Evolutionary conservation across 805 yeast species (phyloP).

Genomic region (Vanderwaltozyma yarrowii): DNA sequence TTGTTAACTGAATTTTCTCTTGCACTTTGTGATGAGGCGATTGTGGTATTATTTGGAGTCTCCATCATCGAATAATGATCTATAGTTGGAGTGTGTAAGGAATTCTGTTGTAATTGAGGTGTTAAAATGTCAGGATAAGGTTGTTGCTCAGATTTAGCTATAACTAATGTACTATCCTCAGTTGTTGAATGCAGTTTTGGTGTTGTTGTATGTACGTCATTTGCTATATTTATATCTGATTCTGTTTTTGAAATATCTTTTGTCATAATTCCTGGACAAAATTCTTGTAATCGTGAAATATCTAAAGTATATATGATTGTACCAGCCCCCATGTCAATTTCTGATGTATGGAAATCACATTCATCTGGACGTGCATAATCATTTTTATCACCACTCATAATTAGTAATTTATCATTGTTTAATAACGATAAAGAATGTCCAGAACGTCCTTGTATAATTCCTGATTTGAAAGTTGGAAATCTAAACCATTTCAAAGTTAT

Average conservation of each 20-base stretch:
- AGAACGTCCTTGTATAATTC: slow-evolving; percentile 69
- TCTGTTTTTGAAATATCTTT: too few species aligned
- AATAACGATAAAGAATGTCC: slow-evolving; percentile 82
- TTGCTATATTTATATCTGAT: not conserved
- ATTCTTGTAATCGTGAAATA: slow-evolving; percentile 27
- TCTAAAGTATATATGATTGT: slow-evolving; percentile 58
- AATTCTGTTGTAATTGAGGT: too few species aligned
- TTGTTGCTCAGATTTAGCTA: too few species aligned
- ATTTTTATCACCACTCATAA: slow-evolving; percentile 89
- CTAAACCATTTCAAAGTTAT: slow-evolving; percentile 64
- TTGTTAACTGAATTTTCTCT: not conserved
- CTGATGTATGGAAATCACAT: slow-evolving; percentile 42
- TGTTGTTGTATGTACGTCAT: too few species aligned
- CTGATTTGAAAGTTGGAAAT: slow-evolving; percentile 34
- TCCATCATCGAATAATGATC: not conserved
- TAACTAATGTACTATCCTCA: too few species aligned
- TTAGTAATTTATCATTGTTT: slow-evolving; percentile 54
- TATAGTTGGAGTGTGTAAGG: not conserved
- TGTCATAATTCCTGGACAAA: slow-evolving; percentile 29
- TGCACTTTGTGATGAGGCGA: not conserved
- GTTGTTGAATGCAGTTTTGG: too few species aligned
- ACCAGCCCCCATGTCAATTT: slow-evolving; percentile 43
- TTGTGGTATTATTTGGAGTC: not conserved
- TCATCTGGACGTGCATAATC: slow-evolving; percentile 47
- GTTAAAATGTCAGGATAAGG: too few species aligned